Percentiles rank a stretch among this genome's conserved stretches.
Conservation (phyloP, 2,329 filamentous ascomycete genomes). For the Pezicula neosporulosa region DNA sequence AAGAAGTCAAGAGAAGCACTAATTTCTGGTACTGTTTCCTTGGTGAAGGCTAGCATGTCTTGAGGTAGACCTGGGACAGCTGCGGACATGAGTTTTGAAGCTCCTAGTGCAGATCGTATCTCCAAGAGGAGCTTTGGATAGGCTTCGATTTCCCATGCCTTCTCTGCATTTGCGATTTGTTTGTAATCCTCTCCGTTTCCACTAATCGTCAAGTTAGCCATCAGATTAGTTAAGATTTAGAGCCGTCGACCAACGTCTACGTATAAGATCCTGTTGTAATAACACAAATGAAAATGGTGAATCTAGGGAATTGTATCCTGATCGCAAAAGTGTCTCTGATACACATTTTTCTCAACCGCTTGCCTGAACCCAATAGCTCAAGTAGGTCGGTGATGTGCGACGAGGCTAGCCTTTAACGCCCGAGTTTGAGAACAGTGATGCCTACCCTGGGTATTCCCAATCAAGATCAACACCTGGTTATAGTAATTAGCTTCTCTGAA, state of each 20-base stretch:
- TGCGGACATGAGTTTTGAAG: slow-evolving; percentile 57
- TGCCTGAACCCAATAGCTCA: too few species aligned
- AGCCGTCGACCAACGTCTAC: background rate
- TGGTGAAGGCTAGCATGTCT: slow-evolving; percentile 67
- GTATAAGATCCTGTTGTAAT: background rate
- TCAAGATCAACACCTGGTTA: slow-evolving; percentile 33
- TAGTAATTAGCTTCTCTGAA: slow-evolving; percentile 4
- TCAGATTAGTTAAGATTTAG: background rate
- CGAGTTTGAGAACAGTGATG: background rate
- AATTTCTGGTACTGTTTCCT: slow-evolving; percentile 54
- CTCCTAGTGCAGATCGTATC: slow-evolving; percentile 54
- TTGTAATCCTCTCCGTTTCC: slow-evolving; percentile 73
- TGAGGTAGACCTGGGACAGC: slow-evolving; percentile 62
- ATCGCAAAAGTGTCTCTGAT: too few species aligned
- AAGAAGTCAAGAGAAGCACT: slow-evolving; percentile 59
- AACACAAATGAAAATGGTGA: too few species aligned
- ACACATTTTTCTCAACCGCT: too few species aligned
- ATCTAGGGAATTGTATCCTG: too few species aligned
- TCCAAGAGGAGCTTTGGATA: slow-evolving; percentile 59
- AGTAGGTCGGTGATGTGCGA: too few species aligned
- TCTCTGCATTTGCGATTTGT: slow-evolving; percentile 54
- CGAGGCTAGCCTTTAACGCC: too few species aligned
- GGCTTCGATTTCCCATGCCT: slow-evolving; percentile 57
- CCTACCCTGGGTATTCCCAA: slow-evolving; percentile 54
- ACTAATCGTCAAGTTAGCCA: slow-evolving; percentile 24